These are phyloP conservation scores for Microsporum audouinii DNA, from an alignment of 2,329 filamentous ascomycete species.

Conservation along the genomic window DNA sequence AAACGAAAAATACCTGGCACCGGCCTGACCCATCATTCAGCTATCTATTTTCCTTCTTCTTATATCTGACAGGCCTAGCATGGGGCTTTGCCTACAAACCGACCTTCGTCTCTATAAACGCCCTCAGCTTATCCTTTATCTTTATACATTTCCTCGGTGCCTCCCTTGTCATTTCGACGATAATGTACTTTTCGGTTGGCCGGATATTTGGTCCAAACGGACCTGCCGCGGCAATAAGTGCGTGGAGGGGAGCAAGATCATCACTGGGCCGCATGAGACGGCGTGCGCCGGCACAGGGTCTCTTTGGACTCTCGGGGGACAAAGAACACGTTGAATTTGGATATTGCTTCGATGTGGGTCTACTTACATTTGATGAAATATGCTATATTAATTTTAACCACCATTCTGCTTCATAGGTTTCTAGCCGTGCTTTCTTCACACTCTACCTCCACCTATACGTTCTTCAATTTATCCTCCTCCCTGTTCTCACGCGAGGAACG, in stretches of 20 bases:
- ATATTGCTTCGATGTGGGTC: constrained; percentile 54
- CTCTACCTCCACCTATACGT: constrained; percentile 57
- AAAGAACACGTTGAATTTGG: constrained; percentile 56
- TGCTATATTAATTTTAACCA: neutral
- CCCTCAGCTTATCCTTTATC: constrained; percentile 39
- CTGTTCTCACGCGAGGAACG: constrained; percentile 38
- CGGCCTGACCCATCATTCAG: constrained; percentile 59
- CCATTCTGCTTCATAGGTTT: constrained; percentile 34
- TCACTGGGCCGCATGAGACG: constrained; percentile 14
- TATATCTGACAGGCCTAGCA: constrained; percentile 43
- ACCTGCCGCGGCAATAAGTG: constrained; percentile 22
- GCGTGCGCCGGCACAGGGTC: constrained; percentile 39
- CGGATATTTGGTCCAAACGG: constrained; percentile 48
- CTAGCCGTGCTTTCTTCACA: constrained; percentile 56
- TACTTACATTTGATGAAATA: neutral
- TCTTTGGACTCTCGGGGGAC: constrained; percentile 46
- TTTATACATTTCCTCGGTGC: constrained; percentile 51
- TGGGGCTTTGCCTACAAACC: constrained; percentile 49
- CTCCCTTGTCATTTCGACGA: constrained; percentile 48
- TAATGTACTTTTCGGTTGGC: constrained; percentile 55
- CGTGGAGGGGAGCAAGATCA: constrained; percentile 23
- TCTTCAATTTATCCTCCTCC: constrained; percentile 56
- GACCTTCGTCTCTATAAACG: constrained; percentile 36
- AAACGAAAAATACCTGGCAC: constrained; percentile 61
- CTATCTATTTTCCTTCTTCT: constrained; percentile 57